phyloP scores from a whole-genome alignment of 2,329 filamentous ascomycete genomes.

The Ascochyta clinopodiicola region DNA sequence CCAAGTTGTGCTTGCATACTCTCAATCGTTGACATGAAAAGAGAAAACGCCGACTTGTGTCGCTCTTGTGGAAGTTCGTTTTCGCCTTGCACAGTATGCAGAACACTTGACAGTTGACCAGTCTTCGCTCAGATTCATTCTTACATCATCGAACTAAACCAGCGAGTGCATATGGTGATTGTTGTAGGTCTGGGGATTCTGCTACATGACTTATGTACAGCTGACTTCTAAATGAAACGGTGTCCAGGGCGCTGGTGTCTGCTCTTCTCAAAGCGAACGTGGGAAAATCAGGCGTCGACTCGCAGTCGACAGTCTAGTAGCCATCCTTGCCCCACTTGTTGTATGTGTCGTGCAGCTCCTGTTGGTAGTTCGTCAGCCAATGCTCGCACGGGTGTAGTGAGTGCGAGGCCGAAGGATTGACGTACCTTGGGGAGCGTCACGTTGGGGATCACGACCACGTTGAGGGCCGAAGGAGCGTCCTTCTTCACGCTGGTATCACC shows the following conservation, averaged over 20 bases:
- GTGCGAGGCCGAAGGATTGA: neutral
- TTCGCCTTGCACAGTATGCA: neutral
- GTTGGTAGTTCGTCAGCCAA: slow-evolving; percentile 16
- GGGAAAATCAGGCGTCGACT: slow-evolving; percentile 5
- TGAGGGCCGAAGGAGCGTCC: slow-evolving; percentile 93
- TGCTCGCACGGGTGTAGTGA: slow-evolving; percentile 1
- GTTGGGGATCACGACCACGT: slow-evolving; percentile 91
- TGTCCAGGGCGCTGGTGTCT: slow-evolving; percentile 13
- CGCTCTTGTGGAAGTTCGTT: neutral
- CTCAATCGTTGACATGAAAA: neutral
- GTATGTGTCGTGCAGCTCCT: slow-evolving; percentile 94
- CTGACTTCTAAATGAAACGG: slow-evolving; percentile 19
- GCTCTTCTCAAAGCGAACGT: slow-evolving; percentile 19
- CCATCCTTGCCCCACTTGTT: slow-evolving; percentile 99
- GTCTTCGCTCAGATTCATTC: neutral
- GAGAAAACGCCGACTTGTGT: neutral
- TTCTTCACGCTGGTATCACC: slow-evolving; percentile 80
- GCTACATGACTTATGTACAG: slow-evolving; percentile 28
- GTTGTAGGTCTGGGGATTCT: slow-evolving; percentile 15
- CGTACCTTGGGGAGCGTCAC: slow-evolving; percentile 81
- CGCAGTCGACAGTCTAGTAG: slow-evolving; percentile 56
- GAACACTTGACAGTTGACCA: neutral
- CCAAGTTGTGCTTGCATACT: neutral
- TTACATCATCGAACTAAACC: neutral
- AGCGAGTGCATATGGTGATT: neutral